Conservation (phyloP, 2,329 filamentous ascomycete genomes). For the Colletotrichum liriopes region DNA sequence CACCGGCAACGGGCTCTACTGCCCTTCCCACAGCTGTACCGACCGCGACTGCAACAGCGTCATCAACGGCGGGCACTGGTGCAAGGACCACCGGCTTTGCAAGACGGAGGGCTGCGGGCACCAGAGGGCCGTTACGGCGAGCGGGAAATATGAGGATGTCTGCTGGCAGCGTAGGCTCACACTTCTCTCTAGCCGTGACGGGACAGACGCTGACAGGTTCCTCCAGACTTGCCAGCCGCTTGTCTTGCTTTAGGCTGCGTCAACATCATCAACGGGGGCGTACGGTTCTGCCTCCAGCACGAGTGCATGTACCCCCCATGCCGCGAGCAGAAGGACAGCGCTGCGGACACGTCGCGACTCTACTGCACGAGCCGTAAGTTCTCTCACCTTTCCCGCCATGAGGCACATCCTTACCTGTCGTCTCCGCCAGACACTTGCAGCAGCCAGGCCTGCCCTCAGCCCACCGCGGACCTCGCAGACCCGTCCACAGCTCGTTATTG, state of each 20-base stretch:
- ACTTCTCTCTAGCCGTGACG: background rate
- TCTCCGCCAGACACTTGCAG: constrained; percentile 32
- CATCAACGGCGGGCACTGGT: constrained; percentile 44
- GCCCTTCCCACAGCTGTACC: constrained; percentile 41
- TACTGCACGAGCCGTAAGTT: constrained; percentile 39
- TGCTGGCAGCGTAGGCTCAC: constrained; percentile 38
- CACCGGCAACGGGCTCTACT: constrained; percentile 38
- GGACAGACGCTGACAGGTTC: background rate
- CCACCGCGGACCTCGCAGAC: constrained; percentile 23
- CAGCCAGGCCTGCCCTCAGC: constrained; percentile 28
- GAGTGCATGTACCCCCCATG: constrained; percentile 36
- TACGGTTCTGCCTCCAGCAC: constrained; percentile 34
- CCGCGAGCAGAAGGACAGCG: constrained; percentile 29
- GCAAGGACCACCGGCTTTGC: constrained; percentile 41
- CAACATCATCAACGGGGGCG: constrained; percentile 1
- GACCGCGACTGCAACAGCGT: constrained; percentile 37
- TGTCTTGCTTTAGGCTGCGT: constrained; percentile 11
- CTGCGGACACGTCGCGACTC: constrained; percentile 1
- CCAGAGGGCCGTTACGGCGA: constrained; percentile 20
- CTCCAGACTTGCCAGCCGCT: constrained; percentile 11
- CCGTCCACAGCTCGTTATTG: constrained; percentile 28
- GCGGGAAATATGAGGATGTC: constrained; percentile 8
- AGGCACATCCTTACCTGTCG: background rate
- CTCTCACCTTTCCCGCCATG: background rate
- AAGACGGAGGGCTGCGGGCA: constrained; percentile 35